These are phyloP conservation scores for Aeschynomene evenia DNA, from an alignment of 306 rosid species.

Conservation along the genomic window DNA sequence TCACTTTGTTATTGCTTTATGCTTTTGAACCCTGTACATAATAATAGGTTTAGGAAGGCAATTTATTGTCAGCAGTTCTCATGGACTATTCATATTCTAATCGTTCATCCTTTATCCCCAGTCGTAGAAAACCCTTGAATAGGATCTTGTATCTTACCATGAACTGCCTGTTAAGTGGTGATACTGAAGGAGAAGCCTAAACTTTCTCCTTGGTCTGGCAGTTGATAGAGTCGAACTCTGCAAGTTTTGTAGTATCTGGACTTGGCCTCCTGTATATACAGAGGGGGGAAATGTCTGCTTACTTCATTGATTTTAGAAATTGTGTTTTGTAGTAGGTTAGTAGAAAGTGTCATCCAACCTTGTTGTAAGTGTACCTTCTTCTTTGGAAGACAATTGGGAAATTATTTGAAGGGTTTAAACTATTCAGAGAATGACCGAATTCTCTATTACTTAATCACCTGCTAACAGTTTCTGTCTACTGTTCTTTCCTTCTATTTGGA, in stretches of 20 bases:
- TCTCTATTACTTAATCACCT: neutral
- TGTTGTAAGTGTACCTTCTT: neutral
- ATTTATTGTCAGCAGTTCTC: neutral
- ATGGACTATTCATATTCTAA: neutral
- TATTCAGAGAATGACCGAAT: neutral
- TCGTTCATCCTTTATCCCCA: neutral
- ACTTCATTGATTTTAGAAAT: conserved; percentile 17
- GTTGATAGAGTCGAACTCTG: neutral
- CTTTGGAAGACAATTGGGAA: neutral
- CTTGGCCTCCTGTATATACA: neutral
- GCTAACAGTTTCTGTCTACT: neutral
- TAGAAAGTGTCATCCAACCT: neutral
- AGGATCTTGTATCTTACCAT: neutral
- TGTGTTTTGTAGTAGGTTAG: neutral
- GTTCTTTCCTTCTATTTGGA: conserved; percentile 21
- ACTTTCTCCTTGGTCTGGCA: neutral
- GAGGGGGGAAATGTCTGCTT: conserved; percentile 1
- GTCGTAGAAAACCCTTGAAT: neutral
- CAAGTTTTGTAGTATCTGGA: conserved; percentile 14
- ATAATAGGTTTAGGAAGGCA: neutral
- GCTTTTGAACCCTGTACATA: neutral
- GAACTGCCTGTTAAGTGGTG: neutral
- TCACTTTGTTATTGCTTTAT: neutral
- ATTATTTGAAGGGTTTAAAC: conserved; percentile 5
- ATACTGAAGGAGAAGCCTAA: neutral